Evolutionary conservation across 352 stramenopile genomes (phyloP).

Genomic region (Phytophthora tentaculata): DNA sequence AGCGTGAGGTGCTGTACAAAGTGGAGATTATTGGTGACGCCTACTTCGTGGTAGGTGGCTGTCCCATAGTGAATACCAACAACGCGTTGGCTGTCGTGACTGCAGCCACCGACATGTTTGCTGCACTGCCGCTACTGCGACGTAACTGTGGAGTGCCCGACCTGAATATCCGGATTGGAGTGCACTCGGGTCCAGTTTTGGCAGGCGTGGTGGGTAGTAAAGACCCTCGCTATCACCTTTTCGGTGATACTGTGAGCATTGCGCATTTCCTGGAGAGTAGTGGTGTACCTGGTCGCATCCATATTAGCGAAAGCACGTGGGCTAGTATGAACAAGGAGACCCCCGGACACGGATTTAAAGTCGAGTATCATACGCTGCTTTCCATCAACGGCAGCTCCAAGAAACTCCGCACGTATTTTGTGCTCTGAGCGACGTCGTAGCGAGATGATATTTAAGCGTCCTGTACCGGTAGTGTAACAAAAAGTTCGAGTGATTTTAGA

Average conservation of each 20-base stretch:
- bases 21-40: slow-evolving; percentile 91
- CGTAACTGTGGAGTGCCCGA: slow-evolving; percentile 79
- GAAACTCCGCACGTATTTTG: slow-evolving; percentile 84
- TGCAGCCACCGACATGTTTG: slow-evolving; percentile 81
- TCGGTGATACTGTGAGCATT: slow-evolving; percentile 87
- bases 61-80: slow-evolving; percentile 61
- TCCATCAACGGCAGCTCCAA: slow-evolving; percentile 75
- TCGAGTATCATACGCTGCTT: slow-evolving; percentile 86
- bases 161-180: slow-evolving; percentile 87
- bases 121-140: slow-evolving; percentile 56
- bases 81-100: slow-evolving; percentile 80
- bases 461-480: no score
- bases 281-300: slow-evolving; percentile 74
- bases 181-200: slow-evolving; percentile 84
- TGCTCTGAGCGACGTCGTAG: slow-evolving; percentile 43
- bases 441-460: slow-evolving; percentile 20
- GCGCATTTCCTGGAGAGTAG: slow-evolving; percentile 84
- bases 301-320: slow-evolving; percentile 86
- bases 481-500: no score
- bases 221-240: slow-evolving; percentile 87
- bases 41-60: slow-evolving; percentile 85
- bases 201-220: slow-evolving; percentile 86
- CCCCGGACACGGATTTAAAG: slow-evolving; percentile 77
- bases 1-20: slow-evolving; percentile 90
- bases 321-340: slow-evolving; percentile 85